Base-by-base conservation (phyloP, 208 protist genomes). In the Trypanosoma boissoni region DNA sequence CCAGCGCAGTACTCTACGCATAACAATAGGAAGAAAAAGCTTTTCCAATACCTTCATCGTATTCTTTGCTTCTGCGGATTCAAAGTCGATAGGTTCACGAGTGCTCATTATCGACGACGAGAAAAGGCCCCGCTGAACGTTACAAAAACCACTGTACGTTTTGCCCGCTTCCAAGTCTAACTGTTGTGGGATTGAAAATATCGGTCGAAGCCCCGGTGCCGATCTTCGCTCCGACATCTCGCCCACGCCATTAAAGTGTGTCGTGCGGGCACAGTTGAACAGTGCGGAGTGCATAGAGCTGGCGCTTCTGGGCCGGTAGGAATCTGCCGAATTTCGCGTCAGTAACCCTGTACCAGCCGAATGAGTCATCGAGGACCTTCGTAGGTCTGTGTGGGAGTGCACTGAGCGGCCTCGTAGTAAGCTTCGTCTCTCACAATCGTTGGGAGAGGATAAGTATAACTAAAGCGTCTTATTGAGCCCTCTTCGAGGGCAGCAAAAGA, bases 1-100 rank as follows among this genome's bases (percentile, higher is more conserved):
- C 28, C 50, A 44, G n/a, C 65, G 54, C 29, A 86, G 53, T 0
- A 90, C 52, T 14, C 27, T 44, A 39, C 70, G 68, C 65, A 85
- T 58, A 16, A 91, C 42, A 10, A 94, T 42, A 3, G 88, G 88
- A 0, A 72, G 3, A 64, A 94, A 78, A 42, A 90, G 58, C 0
- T 41, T 66, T 20, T 63, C 52, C 55, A 94, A 64, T 20, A 55
- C 58, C 14, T 39, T 34, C 74, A 91, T 49, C 5, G 88, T 68
- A 39, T 68, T 58, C 27, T 74, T 43, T 42, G 31, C 55, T 46
- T 85, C 77, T 4, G 66, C 32, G 1, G 72, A 55, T 49, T 64
- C 50, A 53, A 86, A 87, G 52, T 90, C 68, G 16, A 77, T 37
- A 3, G 41, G 27, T 12, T n/a, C n/a, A n/a, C 43, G 60, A 3